Evolutionary conservation across 2,329 filamentous ascomycete species (phyloP).

Genomic region (Aspergillus sp.): DNA sequence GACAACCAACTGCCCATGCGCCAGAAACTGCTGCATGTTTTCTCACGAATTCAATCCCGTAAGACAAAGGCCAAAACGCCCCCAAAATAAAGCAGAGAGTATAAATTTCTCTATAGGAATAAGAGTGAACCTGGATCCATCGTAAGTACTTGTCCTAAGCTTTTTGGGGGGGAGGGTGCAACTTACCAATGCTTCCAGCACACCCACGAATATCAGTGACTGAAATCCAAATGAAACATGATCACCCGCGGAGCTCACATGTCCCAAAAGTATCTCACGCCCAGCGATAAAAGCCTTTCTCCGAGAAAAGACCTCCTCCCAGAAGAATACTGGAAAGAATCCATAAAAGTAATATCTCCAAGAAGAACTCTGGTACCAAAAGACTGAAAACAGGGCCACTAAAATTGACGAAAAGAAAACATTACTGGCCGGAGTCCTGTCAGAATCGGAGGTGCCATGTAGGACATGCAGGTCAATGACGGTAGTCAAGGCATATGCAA

Average conservation of each 20-base stretch:
- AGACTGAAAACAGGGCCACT: constrained; percentile 73
- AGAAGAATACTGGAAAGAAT: constrained; percentile 90
- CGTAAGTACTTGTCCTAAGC: not conserved
- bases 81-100: constrained; percentile 76
- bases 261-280: constrained; percentile 65
- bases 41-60: constrained; percentile 71
- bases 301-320: constrained; percentile 89
- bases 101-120: constrained; percentile 85
- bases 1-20: constrained; percentile 75
- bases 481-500: constrained; percentile 84
- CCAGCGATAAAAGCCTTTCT: constrained; percentile 69
- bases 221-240: constrained; percentile 64
- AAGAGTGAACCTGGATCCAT: constrained; percentile 73
- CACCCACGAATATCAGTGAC: constrained; percentile 64
- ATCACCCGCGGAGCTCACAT: constrained; percentile 62
- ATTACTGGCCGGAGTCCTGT: constrained; percentile 60
- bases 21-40: constrained; percentile 63
- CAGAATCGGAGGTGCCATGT: constrained; percentile 64
- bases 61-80: constrained; percentile 73
- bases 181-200: constrained; percentile 76
- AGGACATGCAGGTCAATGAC: constrained; percentile 88
- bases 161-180: not conserved
- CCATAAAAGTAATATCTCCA: constrained; percentile 86
- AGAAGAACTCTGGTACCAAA: constrained; percentile 77
- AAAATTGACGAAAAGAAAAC: constrained; percentile 73